Base-by-base conservation (phyloP, 2,329 filamentous ascomycete genomes). In the Chaetomium olivaceum region DNA sequence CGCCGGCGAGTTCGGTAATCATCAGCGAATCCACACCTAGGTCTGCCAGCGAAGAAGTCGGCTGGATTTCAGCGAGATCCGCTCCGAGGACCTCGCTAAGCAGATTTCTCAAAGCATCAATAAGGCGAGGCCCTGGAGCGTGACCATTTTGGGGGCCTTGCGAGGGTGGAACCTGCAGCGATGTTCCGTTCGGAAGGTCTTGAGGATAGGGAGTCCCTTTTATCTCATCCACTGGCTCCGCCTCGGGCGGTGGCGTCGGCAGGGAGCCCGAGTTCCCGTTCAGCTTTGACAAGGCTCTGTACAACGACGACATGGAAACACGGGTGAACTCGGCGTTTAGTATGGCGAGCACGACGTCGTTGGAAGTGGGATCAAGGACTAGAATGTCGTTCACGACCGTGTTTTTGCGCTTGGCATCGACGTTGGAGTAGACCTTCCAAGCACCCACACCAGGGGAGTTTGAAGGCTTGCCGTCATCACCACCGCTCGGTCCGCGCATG, bases 21-120 rank as follows among this genome's bases (percentile, higher is more conserved):
- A 56, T 21, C 33, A 62, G 19, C 33, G 59, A 62, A n/a, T 62
- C 59, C 9, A 62, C 23, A 16, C 59, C 59, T 1, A 62, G 33
- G 5, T 56, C 59, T 3, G 19, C 59, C 1, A 62, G 12, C 5
- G 23, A 5, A 6, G 16, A 31, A 11, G 27, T 29, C 21, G n/a
- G 12, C 9, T 36, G 31, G 11, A 60, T 39, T 21, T 52, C 58
- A 4, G 27, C 27, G 6, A 60, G 8, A 12, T 54, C 21, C n/a
- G 12, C 16, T n/a, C 51, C 48, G 8, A 54, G n/a, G 29, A 54
- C 11, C 12, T 25, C 29, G 31, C 31, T n/a, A 4, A 54, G 8
- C 31, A 55, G 23, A 6, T 52, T 36, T 33, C 29, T 27, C n/a
- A 56, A 19, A 7, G 54, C 46, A 14, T 29, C 23, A 9, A 51